Conservation (phyloP, 208 protist genomes). For the Leishmania braziliensis region DNA sequence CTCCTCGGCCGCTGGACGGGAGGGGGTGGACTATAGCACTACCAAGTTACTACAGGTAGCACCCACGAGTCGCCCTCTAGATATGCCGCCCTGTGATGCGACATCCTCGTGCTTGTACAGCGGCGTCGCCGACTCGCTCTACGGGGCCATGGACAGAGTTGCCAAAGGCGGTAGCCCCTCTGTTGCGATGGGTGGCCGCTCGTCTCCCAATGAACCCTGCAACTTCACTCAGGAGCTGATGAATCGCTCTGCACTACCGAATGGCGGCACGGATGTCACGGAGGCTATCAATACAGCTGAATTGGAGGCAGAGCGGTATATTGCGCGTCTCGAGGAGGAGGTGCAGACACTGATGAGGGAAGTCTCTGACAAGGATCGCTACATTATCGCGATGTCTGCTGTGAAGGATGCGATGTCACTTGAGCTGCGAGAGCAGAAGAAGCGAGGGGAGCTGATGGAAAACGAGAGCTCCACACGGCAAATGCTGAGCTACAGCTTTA, state of each 20-base stretch:
- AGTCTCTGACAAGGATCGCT: conserved; percentile 7
- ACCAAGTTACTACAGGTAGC: neutral
- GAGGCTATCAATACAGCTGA: neutral
- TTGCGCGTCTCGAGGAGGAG: conserved; percentile 37
- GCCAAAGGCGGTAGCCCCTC: neutral
- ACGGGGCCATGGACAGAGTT: neutral
- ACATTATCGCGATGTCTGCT: conserved; percentile 1
- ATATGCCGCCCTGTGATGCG: neutral
- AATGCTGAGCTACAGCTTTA: conserved; percentile 7
- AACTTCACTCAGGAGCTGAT: neutral
- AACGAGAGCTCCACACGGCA: conserved; percentile 14
- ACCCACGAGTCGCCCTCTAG: neutral
- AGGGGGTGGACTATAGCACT: neutral
- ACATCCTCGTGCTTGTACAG: neutral
- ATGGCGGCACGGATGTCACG: neutral
- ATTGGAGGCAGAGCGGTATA: conserved; percentile 33
- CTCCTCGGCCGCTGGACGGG: no score
- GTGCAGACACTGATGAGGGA: conserved; percentile 35
- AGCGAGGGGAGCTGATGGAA: neutral
- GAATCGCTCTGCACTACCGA: neutral
- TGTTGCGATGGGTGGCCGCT: neutral
- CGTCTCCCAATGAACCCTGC: neutral
- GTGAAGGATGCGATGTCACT: conserved; percentile 15
- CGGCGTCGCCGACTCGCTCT: neutral
- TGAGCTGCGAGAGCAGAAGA: conserved; percentile 18